These are phyloP conservation scores for Sporothrix brunneoviolacea DNA, from an alignment of 2,329 filamentous ascomycete genomes.

Conservation along the genomic window DNA sequence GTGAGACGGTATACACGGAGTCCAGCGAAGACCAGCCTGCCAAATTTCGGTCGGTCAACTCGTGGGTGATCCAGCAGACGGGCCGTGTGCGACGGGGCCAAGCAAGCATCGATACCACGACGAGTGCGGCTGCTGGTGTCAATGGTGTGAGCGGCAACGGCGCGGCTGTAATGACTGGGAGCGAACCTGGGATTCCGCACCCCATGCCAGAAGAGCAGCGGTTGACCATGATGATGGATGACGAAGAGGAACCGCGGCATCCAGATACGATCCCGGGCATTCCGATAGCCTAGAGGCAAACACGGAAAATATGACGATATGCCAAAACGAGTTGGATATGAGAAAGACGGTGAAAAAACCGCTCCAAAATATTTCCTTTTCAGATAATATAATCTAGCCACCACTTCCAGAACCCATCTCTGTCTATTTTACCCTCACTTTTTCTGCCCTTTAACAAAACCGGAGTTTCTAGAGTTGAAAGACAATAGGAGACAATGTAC, in stretches of 20 bases:
- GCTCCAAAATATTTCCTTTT: not conserved
- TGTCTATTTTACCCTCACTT: no score
- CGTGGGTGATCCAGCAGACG: slow-evolving; percentile 61
- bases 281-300: not conserved
- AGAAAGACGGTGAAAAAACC: not conserved
- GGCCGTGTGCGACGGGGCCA: slow-evolving; percentile 44
- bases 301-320: not conserved
- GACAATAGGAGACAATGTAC: no score
- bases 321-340: not conserved
- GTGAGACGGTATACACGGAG: slow-evolving; percentile 48
- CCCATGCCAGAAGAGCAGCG: slow-evolving; percentile 38
- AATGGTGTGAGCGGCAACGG: slow-evolving; percentile 1
- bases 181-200: slow-evolving; percentile 24
- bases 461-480: no score
- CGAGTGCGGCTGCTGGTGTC: not conserved
- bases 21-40: slow-evolving; percentile 48
- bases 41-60: slow-evolving; percentile 51
- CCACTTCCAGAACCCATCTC: no score
- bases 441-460: no score
- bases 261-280: slow-evolving; percentile 26
- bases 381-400: slow-evolving; percentile 1
- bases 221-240: slow-evolving; percentile 46
- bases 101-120: slow-evolving; percentile 26
- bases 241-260: slow-evolving; percentile 39
- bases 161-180: slow-evolving; percentile 20